Percentiles rank a stretch among this genome's conserved stretches.
phyloP scores from a whole-genome alignment of 352 stramenopile genomes.

The Pythium insidiosum region DNA sequence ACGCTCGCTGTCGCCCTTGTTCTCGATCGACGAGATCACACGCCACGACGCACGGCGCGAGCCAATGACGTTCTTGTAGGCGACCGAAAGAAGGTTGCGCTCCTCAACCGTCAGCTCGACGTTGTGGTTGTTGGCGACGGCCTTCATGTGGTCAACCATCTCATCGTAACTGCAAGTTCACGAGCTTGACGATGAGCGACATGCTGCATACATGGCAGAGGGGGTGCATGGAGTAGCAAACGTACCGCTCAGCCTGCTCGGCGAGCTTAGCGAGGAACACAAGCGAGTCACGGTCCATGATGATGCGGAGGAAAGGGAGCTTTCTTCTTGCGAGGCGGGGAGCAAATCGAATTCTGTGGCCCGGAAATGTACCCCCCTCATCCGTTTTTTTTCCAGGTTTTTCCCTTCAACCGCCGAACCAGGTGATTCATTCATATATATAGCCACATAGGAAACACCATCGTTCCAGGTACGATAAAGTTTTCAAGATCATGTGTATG shows the following conservation, averaged over 20 bases:
- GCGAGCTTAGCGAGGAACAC: conserved; percentile 80
- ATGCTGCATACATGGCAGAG: neutral
- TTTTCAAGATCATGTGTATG: no score
- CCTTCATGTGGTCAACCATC: conserved; percentile 97
- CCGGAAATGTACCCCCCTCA: conserved; percentile 22
- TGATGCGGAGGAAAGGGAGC: conserved; percentile 3
- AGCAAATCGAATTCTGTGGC: conserved; percentile 60
- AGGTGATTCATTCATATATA: conserved; percentile 10
- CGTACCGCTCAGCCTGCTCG: conserved; percentile 76
- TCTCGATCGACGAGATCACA: conserved; percentile 98
- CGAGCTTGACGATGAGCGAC: neutral
- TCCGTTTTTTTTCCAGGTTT: conserved; percentile 21
- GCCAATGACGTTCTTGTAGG: conserved; percentile 98
- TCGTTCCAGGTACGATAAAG: no score
- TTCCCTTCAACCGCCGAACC: conserved; percentile 15
- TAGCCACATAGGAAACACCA: no score
- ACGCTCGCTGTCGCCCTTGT: conserved; percentile 94
- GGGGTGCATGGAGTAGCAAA: neutral
- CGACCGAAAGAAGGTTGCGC: conserved; percentile 94
- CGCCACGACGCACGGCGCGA: conserved; percentile 97
- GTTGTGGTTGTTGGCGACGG: conserved; percentile 94
- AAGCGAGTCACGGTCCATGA: conserved; percentile 73
- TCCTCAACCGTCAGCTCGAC: conserved; percentile 98
- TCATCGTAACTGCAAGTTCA: conserved; percentile 78
- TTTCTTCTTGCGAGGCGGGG: conserved; percentile 21